Conservation (phyloP, 192 early-diverging fungal genomes). For the Coemansia sp. region DNA sequence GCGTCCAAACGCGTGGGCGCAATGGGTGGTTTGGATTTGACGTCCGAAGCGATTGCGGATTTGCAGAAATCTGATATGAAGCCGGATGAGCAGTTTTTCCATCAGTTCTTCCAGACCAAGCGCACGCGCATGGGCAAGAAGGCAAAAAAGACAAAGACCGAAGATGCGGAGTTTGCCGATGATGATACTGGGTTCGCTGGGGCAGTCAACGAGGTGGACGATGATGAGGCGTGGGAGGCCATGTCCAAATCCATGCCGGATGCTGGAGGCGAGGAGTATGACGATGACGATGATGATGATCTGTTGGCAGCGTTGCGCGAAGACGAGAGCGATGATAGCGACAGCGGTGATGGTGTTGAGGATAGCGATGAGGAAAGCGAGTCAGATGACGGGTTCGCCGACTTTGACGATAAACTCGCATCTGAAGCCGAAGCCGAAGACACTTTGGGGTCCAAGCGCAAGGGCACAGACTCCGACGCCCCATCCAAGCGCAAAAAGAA, state of each 20-base stretch:
- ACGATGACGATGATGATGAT: constrained; percentile 51
- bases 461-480: constrained; percentile 27
- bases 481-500: constrained; percentile 58
- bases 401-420: constrained; percentile 23
- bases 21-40: constrained; percentile 52
- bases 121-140: constrained; percentile 36
- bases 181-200: constrained; percentile 49
- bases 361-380: constrained; percentile 45
- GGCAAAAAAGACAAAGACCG: constrained; percentile 48
- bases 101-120: constrained; percentile 48
- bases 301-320: constrained; percentile 53
- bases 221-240: constrained; percentile 88
- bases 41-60: constrained; percentile 35
- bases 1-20: constrained; percentile 66
- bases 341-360: constrained; percentile 53
- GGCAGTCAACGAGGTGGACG: constrained; percentile 57
- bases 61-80: constrained; percentile 29
- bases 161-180: constrained; percentile 48
- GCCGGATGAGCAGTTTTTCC: constrained; percentile 46
- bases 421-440: constrained; percentile 18
- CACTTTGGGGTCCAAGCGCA: constrained; percentile 34
- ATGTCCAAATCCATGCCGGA: constrained; percentile 73
- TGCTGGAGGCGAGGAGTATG: constrained; percentile 51
- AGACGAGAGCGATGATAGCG: constrained; percentile 48
- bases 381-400: constrained; percentile 24